These are phyloP conservation scores for Xerocomellus amylosporus DNA, from an alignment of 768 basidiomycete genomes.

Conservation along the genomic window DNA sequence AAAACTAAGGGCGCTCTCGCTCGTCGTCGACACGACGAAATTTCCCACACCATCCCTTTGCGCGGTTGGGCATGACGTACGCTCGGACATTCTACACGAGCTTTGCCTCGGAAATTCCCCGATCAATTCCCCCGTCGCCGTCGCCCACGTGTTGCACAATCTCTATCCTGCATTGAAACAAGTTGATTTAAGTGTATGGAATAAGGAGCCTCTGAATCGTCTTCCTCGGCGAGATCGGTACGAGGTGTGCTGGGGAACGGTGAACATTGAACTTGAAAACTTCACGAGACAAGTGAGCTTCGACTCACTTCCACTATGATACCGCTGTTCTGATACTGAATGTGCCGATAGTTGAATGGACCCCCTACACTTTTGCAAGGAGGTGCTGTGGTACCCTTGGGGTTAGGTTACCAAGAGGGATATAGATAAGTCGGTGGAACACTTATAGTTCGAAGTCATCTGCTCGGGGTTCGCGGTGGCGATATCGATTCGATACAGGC, in stretches of 20 bases:
- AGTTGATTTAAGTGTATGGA: conserved; percentile 21
- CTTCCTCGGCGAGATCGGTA: conserved; percentile 11
- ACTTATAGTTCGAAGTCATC: no score
- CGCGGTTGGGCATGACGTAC: neutral
- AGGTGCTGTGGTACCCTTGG: no score
- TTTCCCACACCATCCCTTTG: neutral
- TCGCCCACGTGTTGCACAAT: conserved; percentile 7
- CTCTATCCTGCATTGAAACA: conserved; percentile 22
- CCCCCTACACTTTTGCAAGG: no score
- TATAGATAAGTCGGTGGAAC: no score
- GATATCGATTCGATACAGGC: no score
- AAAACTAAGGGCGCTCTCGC: conserved; percentile 13
- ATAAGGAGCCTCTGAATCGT: conserved; percentile 10
- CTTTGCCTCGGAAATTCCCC: conserved; percentile 26
- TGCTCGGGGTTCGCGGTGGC: no score
- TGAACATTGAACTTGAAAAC: conserved; percentile 14
- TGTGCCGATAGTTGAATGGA: neutral
- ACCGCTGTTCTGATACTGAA: neutral
- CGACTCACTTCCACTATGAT: neutral
- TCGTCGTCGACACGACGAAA: conserved; percentile 24
- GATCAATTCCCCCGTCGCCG: conserved; percentile 1
- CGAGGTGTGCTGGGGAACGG: conserved; percentile 16
- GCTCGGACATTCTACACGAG: neutral
- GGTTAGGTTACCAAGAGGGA: no score
- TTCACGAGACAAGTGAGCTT: neutral